Conservation (phyloP, 805 yeast species). For the Saccharomycopsis babjevae region DNA sequence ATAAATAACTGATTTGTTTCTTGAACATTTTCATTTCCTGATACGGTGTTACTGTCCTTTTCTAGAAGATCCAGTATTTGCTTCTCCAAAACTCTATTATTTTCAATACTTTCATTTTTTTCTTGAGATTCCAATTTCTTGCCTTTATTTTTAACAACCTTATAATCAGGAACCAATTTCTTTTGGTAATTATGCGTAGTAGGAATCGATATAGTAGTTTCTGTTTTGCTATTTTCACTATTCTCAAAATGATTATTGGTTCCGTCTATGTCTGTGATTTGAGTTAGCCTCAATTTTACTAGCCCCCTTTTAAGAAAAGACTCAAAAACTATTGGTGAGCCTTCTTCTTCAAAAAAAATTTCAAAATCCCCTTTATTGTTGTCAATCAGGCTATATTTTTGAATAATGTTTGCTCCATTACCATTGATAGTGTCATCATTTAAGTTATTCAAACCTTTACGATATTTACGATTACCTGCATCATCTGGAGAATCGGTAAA, state of each 20-base stretch:
- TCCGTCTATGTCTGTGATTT: slow-evolving; percentile 11
- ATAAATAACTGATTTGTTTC: neutral
- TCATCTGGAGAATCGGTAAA: neutral
- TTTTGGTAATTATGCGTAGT: neutral
- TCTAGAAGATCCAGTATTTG: slow-evolving; percentile 1
- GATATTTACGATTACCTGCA: neutral
- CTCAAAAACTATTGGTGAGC: slow-evolving; percentile 13
- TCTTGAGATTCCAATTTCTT: neutral
- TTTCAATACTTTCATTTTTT: neutral
- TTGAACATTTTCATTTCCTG: neutral
- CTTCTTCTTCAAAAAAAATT: slow-evolving; percentile 10
- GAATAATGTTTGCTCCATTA: neutral
- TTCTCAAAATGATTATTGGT: neutral
- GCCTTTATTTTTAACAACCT: neutral
- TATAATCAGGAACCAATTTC: slow-evolving; percentile 4
- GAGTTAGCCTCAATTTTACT: slow-evolving; percentile 5
- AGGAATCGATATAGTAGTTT: neutral
- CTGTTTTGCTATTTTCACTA: neutral
- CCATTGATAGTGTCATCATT: neutral
- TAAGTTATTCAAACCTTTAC: neutral
- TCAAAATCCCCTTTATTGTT: slow-evolving; percentile 7
- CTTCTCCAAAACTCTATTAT: neutral
- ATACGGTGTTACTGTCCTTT: neutral
- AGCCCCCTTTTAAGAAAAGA: slow-evolving; percentile 4
- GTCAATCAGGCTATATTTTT: neutral